These are phyloP conservation scores for Entelexis paramagnoliae DNA, from an alignment of 1,139 yeast species.

Conservation along the genomic window DNA sequence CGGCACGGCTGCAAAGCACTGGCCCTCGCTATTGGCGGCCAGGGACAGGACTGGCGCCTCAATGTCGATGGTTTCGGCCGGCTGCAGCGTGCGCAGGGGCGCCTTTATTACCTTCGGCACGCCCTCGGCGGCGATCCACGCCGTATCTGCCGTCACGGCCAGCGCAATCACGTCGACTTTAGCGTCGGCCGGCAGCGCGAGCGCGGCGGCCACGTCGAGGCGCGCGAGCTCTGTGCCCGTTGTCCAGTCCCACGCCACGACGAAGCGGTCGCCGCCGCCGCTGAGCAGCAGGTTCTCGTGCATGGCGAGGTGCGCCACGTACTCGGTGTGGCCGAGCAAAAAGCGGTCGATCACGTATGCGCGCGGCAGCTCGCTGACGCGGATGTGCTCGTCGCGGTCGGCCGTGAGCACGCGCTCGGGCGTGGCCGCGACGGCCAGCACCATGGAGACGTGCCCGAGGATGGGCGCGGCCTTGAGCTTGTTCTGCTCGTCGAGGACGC, in stretches of 20 bases:
- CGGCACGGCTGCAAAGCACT: conserved; percentile 5
- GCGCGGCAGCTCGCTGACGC: conserved; percentile 74
- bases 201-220: conserved; percentile 35
- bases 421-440: conserved; percentile 52
- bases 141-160: conserved; percentile 35
- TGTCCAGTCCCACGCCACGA: conserved; percentile 75
- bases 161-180: conserved; percentile 27
- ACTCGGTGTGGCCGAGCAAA: conserved; percentile 81
- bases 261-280: conserved; percentile 75
- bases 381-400: conserved; percentile 93
- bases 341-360: conserved; percentile 68
- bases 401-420: conserved; percentile 51
- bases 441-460: conserved; percentile 94
- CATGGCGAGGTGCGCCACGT: conserved; percentile 57
- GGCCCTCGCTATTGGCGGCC: conserved; percentile 1
- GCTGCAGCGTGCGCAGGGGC: conserved; percentile 1
- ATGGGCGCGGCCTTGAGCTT: conserved; percentile 50
- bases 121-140: conserved; percentile 12
- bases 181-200: conserved; percentile 30
- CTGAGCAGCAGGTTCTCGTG: conserved; percentile 43
- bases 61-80: not conserved
- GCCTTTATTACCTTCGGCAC: conserved; percentile 5
- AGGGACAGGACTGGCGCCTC: conserved; percentile 7
- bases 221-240: conserved; percentile 40
- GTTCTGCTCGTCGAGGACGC: conserved; percentile 27